Conservation (phyloP, 768 basidiomycete species). For the Megacollybia marginata region DNA sequence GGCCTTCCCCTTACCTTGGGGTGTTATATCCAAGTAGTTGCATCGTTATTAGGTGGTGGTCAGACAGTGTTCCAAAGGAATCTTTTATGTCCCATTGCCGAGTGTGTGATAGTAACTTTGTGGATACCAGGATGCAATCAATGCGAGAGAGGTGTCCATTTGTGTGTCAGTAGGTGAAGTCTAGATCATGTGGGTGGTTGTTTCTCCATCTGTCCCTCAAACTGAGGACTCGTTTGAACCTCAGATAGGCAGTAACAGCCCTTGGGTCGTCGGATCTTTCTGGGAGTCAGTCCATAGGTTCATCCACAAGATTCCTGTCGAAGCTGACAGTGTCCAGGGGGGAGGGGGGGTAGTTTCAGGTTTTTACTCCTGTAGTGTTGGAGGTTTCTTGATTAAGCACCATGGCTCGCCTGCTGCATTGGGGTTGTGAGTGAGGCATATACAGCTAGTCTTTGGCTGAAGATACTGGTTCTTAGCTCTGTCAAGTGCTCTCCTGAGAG, state of each 20-base stretch:
- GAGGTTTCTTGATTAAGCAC: conserved; percentile 10
- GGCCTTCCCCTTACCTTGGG: conserved; percentile 1
- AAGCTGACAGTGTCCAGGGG: conserved; percentile 1
- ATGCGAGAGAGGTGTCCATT: neutral
- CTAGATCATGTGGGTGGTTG: neutral
- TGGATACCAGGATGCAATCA: neutral
- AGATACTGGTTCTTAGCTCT: too few species aligned
- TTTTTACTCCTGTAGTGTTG: neutral
- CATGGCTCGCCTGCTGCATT: conserved; percentile 7
- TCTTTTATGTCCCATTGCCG: conserved; percentile 3
- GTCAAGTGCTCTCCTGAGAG: conserved; percentile 4
- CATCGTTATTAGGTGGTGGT: conserved; percentile 1
- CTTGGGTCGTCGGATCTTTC: neutral
- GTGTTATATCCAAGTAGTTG: neutral
- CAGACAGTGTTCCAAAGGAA: neutral
- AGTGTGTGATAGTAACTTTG: neutral
- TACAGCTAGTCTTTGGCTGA: neutral
- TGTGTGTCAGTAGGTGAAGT: conserved; percentile 8
- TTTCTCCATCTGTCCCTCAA: conserved; percentile 6
- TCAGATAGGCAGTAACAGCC: neutral
- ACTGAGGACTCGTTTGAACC: conserved; percentile 1
- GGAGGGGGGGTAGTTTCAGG: neutral
- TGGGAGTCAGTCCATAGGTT: conserved; percentile 4
- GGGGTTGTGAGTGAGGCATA: neutral
- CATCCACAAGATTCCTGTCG: conserved; percentile 5